Evolutionary conservation across 805 yeast species (phyloP), one percentile per base, ranked within the genome.

Genomic region (Kockiozyma suomiensis): DNA sequence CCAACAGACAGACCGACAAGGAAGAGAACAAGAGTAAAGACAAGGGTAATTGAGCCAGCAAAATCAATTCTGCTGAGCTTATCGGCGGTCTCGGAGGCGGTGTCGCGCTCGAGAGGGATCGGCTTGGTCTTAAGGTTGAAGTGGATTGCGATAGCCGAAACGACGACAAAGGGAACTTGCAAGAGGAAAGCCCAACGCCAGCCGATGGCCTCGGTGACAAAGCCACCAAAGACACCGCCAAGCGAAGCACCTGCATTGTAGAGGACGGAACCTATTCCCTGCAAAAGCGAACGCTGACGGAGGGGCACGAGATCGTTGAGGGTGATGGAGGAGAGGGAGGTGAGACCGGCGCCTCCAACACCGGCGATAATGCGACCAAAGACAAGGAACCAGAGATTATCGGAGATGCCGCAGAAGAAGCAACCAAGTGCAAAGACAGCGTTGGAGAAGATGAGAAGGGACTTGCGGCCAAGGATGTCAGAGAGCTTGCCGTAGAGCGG

Each of bases 341-440:
- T 83, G 60, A 86, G 80, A 0, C 93, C 92, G 10, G 90, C 88
- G 28, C 90, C 91, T 8, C 92, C 93, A 63, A 85, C 80, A 30
- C 93, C 93, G 28, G 92, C 84, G 55, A 87, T 25, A 35, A 89
- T 85, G 66, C 96, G 78, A 0, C 62, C 70, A 28, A 56, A 50
- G 26, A 68, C 68, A 19, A 68, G 63, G 42, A 61, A 42, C 64
- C 64, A 63, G 42, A 64, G 40, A 23, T 56, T 50, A 26, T 45
- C 47, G 12, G 68, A 55, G 37, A 59, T 41, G 1, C 88, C 92
- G 58, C 84, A 81, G 37, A 81, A 56, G n/a, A 76, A 63, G 70
- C 84, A 81, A 30, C 85, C 86, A 21, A 80, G 21, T 1, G 77
- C 81, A 66, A 82, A 82, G 56, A 76, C 67, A 56, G 72, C 62